Evolutionary conservation across 2,329 filamentous ascomycete species (phyloP).

Genomic region (Emmonsiellopsis sp.): DNA sequence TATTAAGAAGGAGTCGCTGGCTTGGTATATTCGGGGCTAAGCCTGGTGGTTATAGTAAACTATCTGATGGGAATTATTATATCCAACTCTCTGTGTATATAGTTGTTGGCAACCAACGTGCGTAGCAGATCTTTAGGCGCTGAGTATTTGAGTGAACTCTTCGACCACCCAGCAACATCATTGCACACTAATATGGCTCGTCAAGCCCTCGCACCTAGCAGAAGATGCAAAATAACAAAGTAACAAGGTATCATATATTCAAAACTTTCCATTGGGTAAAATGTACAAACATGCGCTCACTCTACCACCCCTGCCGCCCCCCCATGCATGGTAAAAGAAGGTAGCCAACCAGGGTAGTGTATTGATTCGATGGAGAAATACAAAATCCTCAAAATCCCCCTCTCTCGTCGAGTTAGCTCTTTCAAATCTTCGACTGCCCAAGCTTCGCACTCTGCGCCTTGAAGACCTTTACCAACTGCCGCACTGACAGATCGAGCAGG

Average conservation of each 20-base stretch:
- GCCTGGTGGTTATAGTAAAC: background rate
- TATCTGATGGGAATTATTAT: no score
- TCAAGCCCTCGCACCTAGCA: no score
- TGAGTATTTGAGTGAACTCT: no score
- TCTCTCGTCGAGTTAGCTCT: background rate
- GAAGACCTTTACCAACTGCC: slow-evolving; percentile 63
- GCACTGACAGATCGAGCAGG: slow-evolving; percentile 57
- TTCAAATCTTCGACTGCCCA: slow-evolving; percentile 13
- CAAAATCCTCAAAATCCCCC: background rate
- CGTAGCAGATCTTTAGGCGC: no score
- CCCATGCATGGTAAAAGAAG: background rate
- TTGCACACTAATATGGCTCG: background rate
- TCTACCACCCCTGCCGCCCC: no score
- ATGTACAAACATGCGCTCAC: background rate
- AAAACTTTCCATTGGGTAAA: background rate
- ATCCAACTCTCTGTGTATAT: no score
- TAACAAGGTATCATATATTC: background rate
- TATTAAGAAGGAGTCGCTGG: background rate
- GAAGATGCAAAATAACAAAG: background rate
- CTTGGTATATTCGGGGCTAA: background rate
- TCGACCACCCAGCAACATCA: background rate
- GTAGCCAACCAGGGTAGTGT: background rate
- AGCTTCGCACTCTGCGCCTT: slow-evolving; percentile 24
- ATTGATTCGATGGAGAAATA: background rate
- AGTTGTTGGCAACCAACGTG: no score